Evolutionary conservation across 768 basidiomycete species (phyloP).

Genomic region (Omphalotus guepiniiformis): DNA sequence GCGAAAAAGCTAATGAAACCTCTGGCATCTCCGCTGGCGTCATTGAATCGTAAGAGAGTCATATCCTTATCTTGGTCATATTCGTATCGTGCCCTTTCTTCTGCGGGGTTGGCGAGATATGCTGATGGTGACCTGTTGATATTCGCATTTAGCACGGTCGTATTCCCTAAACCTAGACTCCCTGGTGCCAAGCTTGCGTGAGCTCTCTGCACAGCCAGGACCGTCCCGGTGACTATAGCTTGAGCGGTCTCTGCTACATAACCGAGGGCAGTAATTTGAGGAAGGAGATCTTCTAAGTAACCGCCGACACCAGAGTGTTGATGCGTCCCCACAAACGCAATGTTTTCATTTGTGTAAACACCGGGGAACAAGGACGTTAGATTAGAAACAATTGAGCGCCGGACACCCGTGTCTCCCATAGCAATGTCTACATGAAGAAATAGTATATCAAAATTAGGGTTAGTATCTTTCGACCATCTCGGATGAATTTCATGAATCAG

Average conservation of each 20-base stretch:
- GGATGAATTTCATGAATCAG: too few relatives aligned
- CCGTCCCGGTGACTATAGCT: slow-evolving; percentile 68
- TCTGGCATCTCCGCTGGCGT: slow-evolving; percentile 48
- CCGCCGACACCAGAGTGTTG: slow-evolving; percentile 76
- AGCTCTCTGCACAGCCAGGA: slow-evolving; percentile 64
- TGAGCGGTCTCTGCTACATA: slow-evolving; percentile 69
- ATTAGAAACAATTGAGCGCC: slow-evolving; percentile 59
- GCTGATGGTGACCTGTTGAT: slow-evolving; percentile 74
- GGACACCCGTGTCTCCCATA: slow-evolving; percentile 77
- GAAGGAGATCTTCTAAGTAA: slow-evolving; percentile 74
- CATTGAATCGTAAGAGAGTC: slow-evolving; percentile 64
- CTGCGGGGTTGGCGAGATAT: slow-evolving; percentile 70
- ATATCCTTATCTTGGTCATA: slow-evolving; percentile 75
- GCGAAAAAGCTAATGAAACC: slow-evolving; percentile 75
- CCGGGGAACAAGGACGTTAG: slow-evolving; percentile 56
- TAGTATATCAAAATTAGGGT: too few relatives aligned
- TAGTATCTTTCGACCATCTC: too few relatives aligned
- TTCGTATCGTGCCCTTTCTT: slow-evolving; percentile 61
- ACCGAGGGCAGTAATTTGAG: slow-evolving; percentile 70
- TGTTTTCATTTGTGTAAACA: slow-evolving; percentile 64
- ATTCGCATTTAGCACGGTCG: slow-evolving; percentile 63
- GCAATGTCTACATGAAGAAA: slow-evolving; percentile 57
- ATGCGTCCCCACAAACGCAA: slow-evolving; percentile 74
- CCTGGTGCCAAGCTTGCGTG: slow-evolving; percentile 60
- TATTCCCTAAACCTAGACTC: slow-evolving; percentile 60